Evolutionary conservation across 768 basidiomycete genomes (phyloP).

Genomic region (Dictyophora rubrovolvata): DNA sequence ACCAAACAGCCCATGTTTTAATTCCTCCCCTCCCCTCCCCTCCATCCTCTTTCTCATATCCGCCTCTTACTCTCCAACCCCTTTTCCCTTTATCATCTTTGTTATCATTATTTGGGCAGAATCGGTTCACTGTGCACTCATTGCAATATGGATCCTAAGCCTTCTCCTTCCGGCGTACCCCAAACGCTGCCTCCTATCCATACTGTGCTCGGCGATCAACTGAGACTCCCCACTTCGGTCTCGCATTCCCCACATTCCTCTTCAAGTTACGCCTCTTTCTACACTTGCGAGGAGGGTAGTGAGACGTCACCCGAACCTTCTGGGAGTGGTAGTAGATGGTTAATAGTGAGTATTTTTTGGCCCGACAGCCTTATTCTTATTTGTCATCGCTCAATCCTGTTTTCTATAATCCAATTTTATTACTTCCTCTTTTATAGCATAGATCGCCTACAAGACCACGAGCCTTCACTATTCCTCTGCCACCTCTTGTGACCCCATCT

Average conservation of each 20-base stretch:
- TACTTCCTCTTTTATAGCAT: background rate
- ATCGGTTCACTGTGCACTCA: background rate
- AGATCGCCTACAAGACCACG: background rate
- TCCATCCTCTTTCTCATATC: background rate
- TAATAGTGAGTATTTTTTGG: background rate
- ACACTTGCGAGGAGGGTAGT: background rate
- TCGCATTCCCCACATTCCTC: background rate
- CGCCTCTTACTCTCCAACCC: background rate
- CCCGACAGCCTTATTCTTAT: background rate
- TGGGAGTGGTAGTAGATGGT: background rate
- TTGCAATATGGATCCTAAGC: background rate
- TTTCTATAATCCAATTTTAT: background rate
- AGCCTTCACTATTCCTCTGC: background rate
- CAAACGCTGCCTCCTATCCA: constrained; percentile 3
- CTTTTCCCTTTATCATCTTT: background rate
- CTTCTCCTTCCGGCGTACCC: background rate
- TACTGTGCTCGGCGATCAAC: background rate
- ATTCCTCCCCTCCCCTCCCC: background rate
- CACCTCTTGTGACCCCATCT: background rate
- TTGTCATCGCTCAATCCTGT: background rate
- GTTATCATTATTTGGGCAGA: background rate
- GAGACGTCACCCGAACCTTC: background rate
- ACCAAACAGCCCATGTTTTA: background rate
- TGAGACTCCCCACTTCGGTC: background rate
- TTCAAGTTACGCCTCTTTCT: background rate